Evolutionary conservation across 129 eudicot genomes (phyloP), one percentile per base, ranked within the genome.

Genomic region (Kitagawia praeruptora): DNA sequence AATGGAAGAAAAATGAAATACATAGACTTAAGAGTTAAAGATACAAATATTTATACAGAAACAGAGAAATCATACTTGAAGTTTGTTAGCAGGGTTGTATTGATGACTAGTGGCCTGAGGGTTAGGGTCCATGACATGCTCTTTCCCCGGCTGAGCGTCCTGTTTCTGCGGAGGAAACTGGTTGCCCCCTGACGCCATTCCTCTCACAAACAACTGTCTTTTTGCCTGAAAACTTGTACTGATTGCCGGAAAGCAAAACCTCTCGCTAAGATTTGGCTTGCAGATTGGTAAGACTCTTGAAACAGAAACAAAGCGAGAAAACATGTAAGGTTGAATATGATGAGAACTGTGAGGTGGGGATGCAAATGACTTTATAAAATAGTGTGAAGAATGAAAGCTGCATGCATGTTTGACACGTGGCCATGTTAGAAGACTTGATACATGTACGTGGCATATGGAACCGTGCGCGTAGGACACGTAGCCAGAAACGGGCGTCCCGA

Each of bases 121-220:
- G 4, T 5, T 67, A 13, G 73, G 73, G 23, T 67, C 73, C 73
- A 67, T 67, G 4, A 67, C 41, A 31, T 67, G 73, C 21, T 67
- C 73, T 15, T 31, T 67, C 73, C 73, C 73, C 1, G 73, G 73
- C 41, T 67, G 73, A 67, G 73, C 42, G 2, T 67, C 73, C 23
- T 67, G 73, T 31, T 67, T 67, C 73, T 67, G 73, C 2, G 73
- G 73, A 27, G 42, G 73, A 67, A 67, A 67, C 73, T 67, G 73
- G 38, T 27, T 63, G 38, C 70, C 70, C 16, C 13, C 15, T 0
- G 73, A 67, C 8, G 73, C 73, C 73, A 67, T 67, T 67, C 37
- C 15, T 61, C 42, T 31, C 23, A 31, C 41, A 67, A 14, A 67
- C 23, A 67, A 1, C 21, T 28, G 21, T 28, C 3, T 28, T 37